These are phyloP conservation scores for Neurospora terricola DNA, from an alignment of 495 filamentous ascomycete genomes.

Conservation along the genomic window DNA sequence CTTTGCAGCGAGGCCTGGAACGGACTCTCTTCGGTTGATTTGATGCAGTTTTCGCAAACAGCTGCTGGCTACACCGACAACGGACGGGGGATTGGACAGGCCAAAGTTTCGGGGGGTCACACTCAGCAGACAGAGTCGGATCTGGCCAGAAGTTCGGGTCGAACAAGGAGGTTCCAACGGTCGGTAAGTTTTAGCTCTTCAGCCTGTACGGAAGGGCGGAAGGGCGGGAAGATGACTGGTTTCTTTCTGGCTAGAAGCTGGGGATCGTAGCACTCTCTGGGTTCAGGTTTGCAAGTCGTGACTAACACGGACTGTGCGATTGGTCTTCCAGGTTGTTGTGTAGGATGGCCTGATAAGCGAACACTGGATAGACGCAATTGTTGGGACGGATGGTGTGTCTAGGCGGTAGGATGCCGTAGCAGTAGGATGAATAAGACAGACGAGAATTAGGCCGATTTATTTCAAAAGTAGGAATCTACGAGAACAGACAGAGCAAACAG, in stretches of 20 bases:
- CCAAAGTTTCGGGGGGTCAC: not conserved
- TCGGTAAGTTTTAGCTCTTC: not conserved
- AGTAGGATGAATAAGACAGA: not conserved
- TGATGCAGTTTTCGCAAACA: not conserved
- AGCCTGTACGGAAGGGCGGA: not conserved
- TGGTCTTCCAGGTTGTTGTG: not conserved
- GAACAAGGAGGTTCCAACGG: not conserved
- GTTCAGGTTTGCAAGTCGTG: not conserved
- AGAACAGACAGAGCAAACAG: not conserved
- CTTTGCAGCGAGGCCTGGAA: not conserved
- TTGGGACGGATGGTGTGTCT: not conserved
- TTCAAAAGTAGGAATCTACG: not conserved
- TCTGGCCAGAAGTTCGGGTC: not conserved
- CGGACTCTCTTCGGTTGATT: not conserved
- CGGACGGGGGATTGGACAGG: not conserved
- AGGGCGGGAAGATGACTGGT: not conserved
- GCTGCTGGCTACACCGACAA: not conserved
- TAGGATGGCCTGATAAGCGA: not conserved
- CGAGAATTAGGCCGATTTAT: not conserved
- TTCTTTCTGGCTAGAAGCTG: not conserved
- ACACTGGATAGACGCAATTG: not conserved
- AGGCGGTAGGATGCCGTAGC: not conserved
- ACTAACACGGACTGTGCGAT: not conserved
- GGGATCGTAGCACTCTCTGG: not conserved
- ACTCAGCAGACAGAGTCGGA: not conserved